A percentile compares a stretch with the other conserved stretches of the same genome.
phyloP scores from a whole-genome alignment of 2,329 filamentous ascomycete genomes.

The Scedosporium apiospermum region DNA sequence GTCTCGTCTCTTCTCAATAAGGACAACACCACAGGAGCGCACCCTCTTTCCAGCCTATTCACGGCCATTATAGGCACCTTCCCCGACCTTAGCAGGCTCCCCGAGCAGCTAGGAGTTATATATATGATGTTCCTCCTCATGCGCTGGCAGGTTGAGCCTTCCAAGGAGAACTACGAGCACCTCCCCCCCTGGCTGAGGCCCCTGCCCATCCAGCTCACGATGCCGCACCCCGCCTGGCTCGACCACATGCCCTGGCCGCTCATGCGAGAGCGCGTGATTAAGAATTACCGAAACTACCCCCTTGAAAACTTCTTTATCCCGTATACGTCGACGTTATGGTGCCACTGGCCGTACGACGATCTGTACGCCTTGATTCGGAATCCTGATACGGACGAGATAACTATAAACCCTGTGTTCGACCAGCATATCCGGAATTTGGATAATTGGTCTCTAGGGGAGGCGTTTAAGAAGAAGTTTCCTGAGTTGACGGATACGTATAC shows the following conservation, averaged over 20 bases:
- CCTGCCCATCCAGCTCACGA: conserved; percentile 53
- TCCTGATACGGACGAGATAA: conserved; percentile 51
- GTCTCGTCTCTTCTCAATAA: conserved; percentile 73
- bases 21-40: conserved; percentile 48
- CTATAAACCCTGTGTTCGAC: conserved; percentile 83
- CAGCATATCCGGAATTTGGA: conserved; percentile 62
- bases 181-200: conserved; percentile 67
- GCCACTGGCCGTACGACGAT: conserved; percentile 80
- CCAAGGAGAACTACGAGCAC: conserved; percentile 67
- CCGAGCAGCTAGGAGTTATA: conserved; percentile 72
- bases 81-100: conserved; percentile 65
- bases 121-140: conserved; percentile 83
- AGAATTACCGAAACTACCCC: conserved; percentile 41
- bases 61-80: conserved; percentile 81
- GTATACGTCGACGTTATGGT: conserved; percentile 62
- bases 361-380: conserved; percentile 57
- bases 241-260: conserved; percentile 73
- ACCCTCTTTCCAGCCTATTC: conserved; percentile 75
- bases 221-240: conserved; percentile 68
- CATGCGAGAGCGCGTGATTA: conserved; percentile 60
- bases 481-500: conserved; percentile 10
- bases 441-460: conserved; percentile 73
- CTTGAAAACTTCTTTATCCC: conserved; percentile 81
- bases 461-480: conserved; percentile 59
- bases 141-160: conserved; percentile 76